phyloP scores from a whole-genome alignment of 371 early-diverging fungal species.

The Capniomyces stellatus region DNA sequence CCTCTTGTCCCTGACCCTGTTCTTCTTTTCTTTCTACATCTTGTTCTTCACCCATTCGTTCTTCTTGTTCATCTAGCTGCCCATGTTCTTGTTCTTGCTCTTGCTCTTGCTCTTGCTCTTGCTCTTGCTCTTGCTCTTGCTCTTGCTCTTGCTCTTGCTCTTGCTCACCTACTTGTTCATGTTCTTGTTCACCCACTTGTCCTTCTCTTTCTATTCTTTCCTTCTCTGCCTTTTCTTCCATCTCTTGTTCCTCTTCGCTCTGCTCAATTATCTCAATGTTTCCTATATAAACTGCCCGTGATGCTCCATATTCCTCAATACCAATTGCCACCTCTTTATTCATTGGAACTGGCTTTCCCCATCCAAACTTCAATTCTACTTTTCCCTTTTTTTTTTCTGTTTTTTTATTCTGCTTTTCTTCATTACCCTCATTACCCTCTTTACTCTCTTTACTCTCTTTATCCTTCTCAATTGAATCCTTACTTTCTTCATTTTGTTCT shows the following conservation, averaged over 20 bases:
- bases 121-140: neutral
- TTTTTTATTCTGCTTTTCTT: neutral
- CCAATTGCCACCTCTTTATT: neutral
- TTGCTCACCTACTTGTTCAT: neutral
- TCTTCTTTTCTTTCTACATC: neutral
- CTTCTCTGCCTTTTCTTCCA: neutral
- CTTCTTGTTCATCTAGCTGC: neutral
- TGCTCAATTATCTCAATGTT: neutral
- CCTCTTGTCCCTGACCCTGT: neutral
- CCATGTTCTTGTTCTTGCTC: neutral
- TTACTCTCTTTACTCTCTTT: neutral
- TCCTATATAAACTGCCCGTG: slow-evolving; percentile 4
- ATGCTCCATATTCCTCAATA: neutral
- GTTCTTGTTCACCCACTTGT: neutral
- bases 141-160: neutral
- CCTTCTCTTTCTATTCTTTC: neutral
- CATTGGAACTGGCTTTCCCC: slow-evolving; percentile 2
- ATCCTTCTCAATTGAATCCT: neutral
- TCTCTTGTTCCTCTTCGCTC: neutral
- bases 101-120: neutral
- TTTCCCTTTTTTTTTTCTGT: neutral
- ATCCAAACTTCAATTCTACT: slow-evolving; percentile 3
- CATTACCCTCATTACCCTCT: slow-evolving; percentile 2
- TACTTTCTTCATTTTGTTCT: neutral
- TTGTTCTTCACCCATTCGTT: neutral